Evolutionary conservation across 257 asterid species (phyloP).

Genomic region (Salvia miltiorrhiza): DNA sequence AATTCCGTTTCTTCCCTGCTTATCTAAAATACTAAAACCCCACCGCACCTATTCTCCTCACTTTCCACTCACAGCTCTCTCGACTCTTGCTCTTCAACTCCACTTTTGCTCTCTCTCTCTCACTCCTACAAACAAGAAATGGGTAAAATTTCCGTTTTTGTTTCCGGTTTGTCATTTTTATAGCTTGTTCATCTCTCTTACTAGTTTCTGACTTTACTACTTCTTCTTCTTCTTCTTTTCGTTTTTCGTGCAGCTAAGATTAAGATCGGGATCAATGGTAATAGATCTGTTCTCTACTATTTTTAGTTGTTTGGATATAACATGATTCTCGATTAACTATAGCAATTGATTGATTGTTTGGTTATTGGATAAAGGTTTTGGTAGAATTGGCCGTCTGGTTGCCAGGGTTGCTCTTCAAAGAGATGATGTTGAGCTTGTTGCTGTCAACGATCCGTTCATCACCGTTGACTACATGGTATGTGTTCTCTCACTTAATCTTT

Average conservation of each 20-base stretch:
- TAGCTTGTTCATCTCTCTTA: neutral
- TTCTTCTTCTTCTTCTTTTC: neutral
- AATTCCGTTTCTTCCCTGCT: neutral
- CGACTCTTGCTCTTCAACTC: neutral
- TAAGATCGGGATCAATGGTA: slow-evolving; percentile 79
- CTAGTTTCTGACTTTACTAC: neutral
- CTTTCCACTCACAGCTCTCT: slow-evolving; percentile 11
- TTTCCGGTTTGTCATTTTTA: neutral
- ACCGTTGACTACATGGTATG: slow-evolving; percentile 50
- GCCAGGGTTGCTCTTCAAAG: slow-evolving; percentile 62
- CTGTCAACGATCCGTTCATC: slow-evolving; percentile 69
- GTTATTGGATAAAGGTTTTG: slow-evolving; percentile 38
- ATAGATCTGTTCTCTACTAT: slow-evolving; percentile 14
- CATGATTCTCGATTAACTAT: neutral
- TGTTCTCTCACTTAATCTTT: neutral
- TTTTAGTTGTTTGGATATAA: neutral
- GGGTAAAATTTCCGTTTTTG: neutral
- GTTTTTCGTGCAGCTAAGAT: slow-evolving; percentile 39
- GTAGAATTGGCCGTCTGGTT: slow-evolving; percentile 63
- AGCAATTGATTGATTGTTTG: neutral
- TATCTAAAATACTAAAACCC: neutral
- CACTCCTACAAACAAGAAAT: slow-evolving; percentile 9
- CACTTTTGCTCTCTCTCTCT: neutral
- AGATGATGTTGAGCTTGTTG: slow-evolving; percentile 64
- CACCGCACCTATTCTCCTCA: neutral